Percentiles rank a stretch among this genome's conserved stretches.
Conservation (phyloP, 352 stramenopile genomes). For the Albugo laibachii region DNA sequence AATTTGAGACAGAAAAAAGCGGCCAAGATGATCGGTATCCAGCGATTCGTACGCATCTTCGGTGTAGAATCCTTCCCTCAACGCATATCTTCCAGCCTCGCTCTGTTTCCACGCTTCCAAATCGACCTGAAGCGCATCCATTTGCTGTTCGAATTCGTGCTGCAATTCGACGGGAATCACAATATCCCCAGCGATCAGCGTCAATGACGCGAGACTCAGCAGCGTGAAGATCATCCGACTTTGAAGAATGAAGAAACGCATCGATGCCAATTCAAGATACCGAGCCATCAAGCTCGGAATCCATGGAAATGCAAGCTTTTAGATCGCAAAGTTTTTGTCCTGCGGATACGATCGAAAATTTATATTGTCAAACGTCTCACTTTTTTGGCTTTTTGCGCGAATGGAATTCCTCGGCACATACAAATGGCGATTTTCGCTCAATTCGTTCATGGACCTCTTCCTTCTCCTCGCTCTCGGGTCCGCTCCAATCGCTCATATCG, state of each 20-base stretch:
- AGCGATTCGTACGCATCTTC: not conserved
- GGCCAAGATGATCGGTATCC: conserved; percentile 11
- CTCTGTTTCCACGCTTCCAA: not conserved
- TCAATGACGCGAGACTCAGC: too few species aligned
- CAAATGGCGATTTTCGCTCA: not conserved
- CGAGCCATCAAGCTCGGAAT: too few species aligned
- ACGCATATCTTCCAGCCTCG: not conserved
- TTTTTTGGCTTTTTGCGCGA: too few species aligned
- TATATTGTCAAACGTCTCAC: too few species aligned
- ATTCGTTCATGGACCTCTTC: conserved; percentile 6
- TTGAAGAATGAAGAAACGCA: too few species aligned
- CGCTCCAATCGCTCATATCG: conserved; percentile 49
- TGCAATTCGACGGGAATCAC: not conserved
- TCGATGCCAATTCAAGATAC: too few species aligned
- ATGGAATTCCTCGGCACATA: conserved; percentile 17
- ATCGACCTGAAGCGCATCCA: not conserved
- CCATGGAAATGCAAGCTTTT: too few species aligned
- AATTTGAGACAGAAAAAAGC: conserved; percentile 43
- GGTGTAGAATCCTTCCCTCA: not conserved
- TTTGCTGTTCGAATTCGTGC: not conserved
- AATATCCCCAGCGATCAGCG: too few species aligned
- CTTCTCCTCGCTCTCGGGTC: conserved; percentile 12
- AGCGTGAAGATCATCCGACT: too few species aligned
- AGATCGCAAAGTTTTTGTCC: too few species aligned
- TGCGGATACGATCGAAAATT: too few species aligned